These are phyloP conservation scores for Porogramme epimiltina DNA, from an alignment of 1,284 basidiomycete species.

Conservation along the genomic window DNA sequence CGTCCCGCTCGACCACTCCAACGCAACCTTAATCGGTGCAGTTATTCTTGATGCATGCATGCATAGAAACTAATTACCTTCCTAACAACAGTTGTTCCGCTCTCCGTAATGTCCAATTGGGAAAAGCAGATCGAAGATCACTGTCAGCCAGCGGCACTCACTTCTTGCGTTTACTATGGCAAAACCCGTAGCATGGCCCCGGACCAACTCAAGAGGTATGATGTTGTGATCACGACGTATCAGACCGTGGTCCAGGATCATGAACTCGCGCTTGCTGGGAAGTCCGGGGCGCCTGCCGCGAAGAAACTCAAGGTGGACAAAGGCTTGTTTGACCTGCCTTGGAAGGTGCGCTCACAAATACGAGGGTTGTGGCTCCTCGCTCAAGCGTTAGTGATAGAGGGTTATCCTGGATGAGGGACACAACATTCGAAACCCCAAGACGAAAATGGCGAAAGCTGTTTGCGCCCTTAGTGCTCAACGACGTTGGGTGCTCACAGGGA, in stretches of 20 bases:
- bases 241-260: conserved; percentile 67
- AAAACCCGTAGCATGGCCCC: conserved; percentile 61
- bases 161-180: conserved; percentile 72
- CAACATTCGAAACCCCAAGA: conserved; percentile 80
- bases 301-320: conserved; percentile 62
- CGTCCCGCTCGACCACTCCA: conserved; percentile 54
- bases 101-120: conserved; percentile 91
- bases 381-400: conserved; percentile 50
- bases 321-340: conserved; percentile 67
- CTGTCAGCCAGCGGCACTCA: conserved; percentile 57
- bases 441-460: conserved; percentile 80
- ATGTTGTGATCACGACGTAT: conserved; percentile 91
- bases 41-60: neutral
- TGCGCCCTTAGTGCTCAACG: conserved; percentile 70
- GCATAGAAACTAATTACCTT: neutral
- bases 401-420: conserved; percentile 90
- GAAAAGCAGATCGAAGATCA: conserved; percentile 86
- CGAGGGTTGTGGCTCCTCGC: neutral
- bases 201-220: conserved; percentile 64
- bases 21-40: conserved; percentile 76
- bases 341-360: conserved; percentile 62
- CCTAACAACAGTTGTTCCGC: conserved; percentile 73
- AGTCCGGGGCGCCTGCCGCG: conserved; percentile 37
- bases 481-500: conserved; percentile 83
- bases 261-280: conserved; percentile 27